Evolutionary conservation across 139 green algal species (phyloP), one percentile per base, ranked within the genome.

Genomic region (Coelastrella sp.): DNA sequence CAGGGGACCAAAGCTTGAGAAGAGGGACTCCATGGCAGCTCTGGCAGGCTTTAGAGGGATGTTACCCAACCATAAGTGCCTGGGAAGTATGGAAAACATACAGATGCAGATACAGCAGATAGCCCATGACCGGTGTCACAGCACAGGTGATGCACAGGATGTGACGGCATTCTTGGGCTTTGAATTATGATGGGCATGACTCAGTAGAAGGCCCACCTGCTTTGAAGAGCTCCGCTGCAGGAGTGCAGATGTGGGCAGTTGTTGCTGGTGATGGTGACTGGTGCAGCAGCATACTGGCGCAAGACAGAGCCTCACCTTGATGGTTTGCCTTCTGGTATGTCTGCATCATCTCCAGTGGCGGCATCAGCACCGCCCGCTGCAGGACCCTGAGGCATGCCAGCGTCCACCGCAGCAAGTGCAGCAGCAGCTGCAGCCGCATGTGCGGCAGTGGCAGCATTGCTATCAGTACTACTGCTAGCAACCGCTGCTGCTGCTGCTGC

Each of bases 21-120:
- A 95, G 8, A 96, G 91, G 5, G 91, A 80, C 91, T 98, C 94
- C 82, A 97, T 94, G 15, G 94, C 94, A 0, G 87, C 63, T 65
- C 94, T 93, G 91, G 94, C 96, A 66, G 93, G 93, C 87, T 96
- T 96, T 25, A 97, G 91, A 0, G 94, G 96, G 25, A 98, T 94
- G 92, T 98, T 98, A 78, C 96, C 95, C 82, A 98, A 93, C 95
- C 95, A 97, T 79, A 98, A 92, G 93, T 98, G 95, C 58, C 95
- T 90, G 19, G 82, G 94, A 75, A 95, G 93, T 5, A 24, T 83
- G 90, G 27, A 87, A 91, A 65, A 70, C 57, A 17, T 85, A 63
- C n/a, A 76, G 63, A 11, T 15, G 78, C 79, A 85, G 75, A 22
- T 59, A 24, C n/a, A 82, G 72, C 0, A 27, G 72, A 73, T 15